Evolutionary conservation across 2,329 filamentous ascomycete genomes (phyloP).

Genomic region (Didymella arachidicola): DNA sequence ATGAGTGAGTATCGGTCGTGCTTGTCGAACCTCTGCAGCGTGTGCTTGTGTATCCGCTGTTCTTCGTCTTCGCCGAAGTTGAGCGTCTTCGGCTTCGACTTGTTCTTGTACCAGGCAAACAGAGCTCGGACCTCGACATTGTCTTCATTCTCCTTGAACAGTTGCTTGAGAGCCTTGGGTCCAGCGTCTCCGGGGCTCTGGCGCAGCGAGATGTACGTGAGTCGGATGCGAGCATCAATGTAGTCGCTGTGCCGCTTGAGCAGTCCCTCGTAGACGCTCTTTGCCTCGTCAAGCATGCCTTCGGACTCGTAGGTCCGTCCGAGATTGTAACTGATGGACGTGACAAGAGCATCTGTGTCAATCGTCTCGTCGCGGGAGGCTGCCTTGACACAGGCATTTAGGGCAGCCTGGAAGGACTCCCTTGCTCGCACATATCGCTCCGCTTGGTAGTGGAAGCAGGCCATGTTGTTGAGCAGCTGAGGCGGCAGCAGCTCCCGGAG

Average conservation of each 20-base stretch:
- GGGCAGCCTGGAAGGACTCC: conserved; percentile 88
- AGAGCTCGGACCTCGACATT: conserved; percentile 92
- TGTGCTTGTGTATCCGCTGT: conserved; percentile 95
- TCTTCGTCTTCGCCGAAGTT: conserved; percentile 91
- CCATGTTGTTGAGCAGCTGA: conserved; percentile 95
- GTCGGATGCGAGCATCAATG: conserved; percentile 84
- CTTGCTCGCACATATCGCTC: conserved; percentile 82
- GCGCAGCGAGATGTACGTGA: conserved; percentile 88
- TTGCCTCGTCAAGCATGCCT: conserved; percentile 80
- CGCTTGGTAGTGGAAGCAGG: conserved; percentile 89
- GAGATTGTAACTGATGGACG: conserved; percentile 96
- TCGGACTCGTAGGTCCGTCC: conserved; percentile 91
- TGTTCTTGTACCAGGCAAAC: conserved; percentile 95
- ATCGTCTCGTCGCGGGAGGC: conserved; percentile 76
- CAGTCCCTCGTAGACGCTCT: conserved; percentile 86
- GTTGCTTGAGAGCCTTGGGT: conserved; percentile 81
- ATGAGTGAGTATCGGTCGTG: conserved; percentile 97
- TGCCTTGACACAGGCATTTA: conserved; percentile 85
- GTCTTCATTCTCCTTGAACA: conserved; percentile 82
- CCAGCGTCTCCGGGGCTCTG: conserved; percentile 85
- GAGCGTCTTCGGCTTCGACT: conserved; percentile 79
- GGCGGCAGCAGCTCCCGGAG: conserved; percentile 84
- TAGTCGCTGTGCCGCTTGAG: conserved; percentile 88
- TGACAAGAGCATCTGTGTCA: conserved; percentile 90
- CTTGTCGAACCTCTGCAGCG: conserved; percentile 86